Percentiles rank a stretch among this genome's conserved stretches.
phyloP scores from a whole-genome alignment of 2,329 filamentous ascomycete genomes.

The Talaromyces sp. region DNA sequence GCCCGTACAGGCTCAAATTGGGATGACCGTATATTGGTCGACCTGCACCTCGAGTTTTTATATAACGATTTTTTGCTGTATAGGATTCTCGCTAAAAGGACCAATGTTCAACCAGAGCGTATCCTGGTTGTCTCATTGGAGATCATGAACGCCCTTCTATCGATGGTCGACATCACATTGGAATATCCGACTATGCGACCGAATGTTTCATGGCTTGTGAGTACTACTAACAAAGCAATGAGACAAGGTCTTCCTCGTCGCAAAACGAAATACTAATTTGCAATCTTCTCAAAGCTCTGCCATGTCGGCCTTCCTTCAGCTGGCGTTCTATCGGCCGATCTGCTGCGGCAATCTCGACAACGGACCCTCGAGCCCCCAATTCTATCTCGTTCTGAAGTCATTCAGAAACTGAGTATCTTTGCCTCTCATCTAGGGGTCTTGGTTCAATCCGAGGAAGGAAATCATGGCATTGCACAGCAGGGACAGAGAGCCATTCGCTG shows the following conservation, averaged over 20 bases:
- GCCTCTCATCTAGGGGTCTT: slow-evolving; percentile 26
- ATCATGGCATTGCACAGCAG: slow-evolving; percentile 29
- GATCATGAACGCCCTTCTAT: slow-evolving; percentile 24
- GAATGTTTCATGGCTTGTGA: slow-evolving; percentile 22
- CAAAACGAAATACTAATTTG: not conserved
- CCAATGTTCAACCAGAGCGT: slow-evolving; percentile 19
- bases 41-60: slow-evolving; percentile 25
- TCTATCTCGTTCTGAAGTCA: slow-evolving; percentile 30
- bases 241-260: not conserved
- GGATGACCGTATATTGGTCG: slow-evolving; percentile 14
- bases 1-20: not conserved
- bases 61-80: slow-evolving; percentile 30
- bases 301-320: slow-evolving; percentile 30
- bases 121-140: slow-evolving; percentile 25
- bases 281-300: slow-evolving; percentile 6
- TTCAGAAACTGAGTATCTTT: slow-evolving; percentile 33
- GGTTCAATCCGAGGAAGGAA: slow-evolving; percentile 23
- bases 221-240: not conserved
- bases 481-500: slow-evolving; percentile 24
- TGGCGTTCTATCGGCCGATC: slow-evolving; percentile 31
- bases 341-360: slow-evolving; percentile 24
- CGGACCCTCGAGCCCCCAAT: not conserved
- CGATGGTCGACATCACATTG: slow-evolving; percentile 11
- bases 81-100: slow-evolving; percentile 22
- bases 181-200: slow-evolving; percentile 8